Conservation (phyloP, 768 basidiomycete genomes). For the Rhodotorula babjevae region DNA sequence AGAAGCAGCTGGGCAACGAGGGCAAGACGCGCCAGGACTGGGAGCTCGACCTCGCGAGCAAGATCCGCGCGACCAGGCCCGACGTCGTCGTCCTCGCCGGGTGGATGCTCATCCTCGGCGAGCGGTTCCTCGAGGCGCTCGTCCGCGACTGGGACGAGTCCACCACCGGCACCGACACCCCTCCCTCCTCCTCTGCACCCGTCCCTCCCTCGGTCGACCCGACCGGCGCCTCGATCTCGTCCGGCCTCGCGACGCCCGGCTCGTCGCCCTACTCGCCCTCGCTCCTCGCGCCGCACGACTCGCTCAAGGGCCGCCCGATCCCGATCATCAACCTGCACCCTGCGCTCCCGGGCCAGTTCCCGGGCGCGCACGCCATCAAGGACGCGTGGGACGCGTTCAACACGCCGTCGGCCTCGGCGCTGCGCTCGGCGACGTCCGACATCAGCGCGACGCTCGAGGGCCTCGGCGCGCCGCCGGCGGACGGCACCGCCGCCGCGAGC, state of each 20-base stretch:
- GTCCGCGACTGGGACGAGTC: constrained; percentile 46
- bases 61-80: constrained; percentile 55
- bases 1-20: constrained; percentile 56
- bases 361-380: constrained; percentile 79
- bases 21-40: constrained; percentile 69
- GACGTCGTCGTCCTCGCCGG: constrained; percentile 92
- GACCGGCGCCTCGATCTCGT: background rate
- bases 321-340: constrained; percentile 96
- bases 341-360: constrained; percentile 88
- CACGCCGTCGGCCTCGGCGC: constrained; percentile 5
- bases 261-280: constrained; percentile 16
- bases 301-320: constrained; percentile 49
- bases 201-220: constrained; percentile 5
- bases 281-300: background rate
- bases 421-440: background rate
- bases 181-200: background rate
- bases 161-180: background rate
- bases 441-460: background rate
- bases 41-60: constrained; percentile 69
- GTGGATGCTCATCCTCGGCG: constrained; percentile 95
- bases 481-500: background rate
- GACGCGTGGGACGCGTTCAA: constrained; percentile 85
- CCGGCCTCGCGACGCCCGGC: constrained; percentile 20
- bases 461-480: background rate
- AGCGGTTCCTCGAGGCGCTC: constrained; percentile 64